Evolutionary conservation across 1,284 basidiomycete species (phyloP), one percentile per base, ranked within the genome.

Genomic region (Ustilago curta): DNA sequence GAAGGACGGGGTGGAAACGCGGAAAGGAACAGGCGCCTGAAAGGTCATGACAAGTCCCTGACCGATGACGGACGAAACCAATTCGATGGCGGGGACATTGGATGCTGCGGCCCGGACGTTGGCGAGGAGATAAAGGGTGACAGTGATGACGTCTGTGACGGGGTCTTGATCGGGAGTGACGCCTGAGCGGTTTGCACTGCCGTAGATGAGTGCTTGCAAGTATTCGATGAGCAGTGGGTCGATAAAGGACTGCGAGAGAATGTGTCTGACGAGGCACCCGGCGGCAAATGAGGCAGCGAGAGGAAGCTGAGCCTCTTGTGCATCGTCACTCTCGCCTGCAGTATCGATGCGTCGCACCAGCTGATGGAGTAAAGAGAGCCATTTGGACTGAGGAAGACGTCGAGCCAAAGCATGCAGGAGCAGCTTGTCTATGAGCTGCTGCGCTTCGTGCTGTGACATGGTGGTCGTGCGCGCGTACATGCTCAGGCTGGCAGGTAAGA

Each of bases 201-300:
- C 73, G 21, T 76, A 76, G 27, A 76, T 61, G 60, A 64, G 27
- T 3, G 54, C 63, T 44, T 70, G 64, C 5, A 76, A 55, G 25
- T 76, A 76, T 19, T 71, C 73, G 43, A 68, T 57, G 11, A 76
- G 69, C 16, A 71, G 44, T 2, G 73, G 73, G 48, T 76, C 73
- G 49, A 76, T 56, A 37, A 61, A 57, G 19, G 59, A 35, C 31
- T 74, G 71, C 11, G 56, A 60, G 2, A 74, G 56, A 11, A 62
- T 56, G 35, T 65, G 42, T 23, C 40, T 49, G 45, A 70, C 59
- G 29, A 62, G 61, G 23, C 62, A 66, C 35, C 45, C 51, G 5
- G 68, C 68, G 3, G 50, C 68, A 18, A 58, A n/a, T 16, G 68
- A 65, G 21, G 31, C 50, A 11, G 61, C 57, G 18, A 54, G 59